Evolutionary conservation across 1,139 yeast species (phyloP).

Genomic region (Debaryomyces subglobosus): DNA sequence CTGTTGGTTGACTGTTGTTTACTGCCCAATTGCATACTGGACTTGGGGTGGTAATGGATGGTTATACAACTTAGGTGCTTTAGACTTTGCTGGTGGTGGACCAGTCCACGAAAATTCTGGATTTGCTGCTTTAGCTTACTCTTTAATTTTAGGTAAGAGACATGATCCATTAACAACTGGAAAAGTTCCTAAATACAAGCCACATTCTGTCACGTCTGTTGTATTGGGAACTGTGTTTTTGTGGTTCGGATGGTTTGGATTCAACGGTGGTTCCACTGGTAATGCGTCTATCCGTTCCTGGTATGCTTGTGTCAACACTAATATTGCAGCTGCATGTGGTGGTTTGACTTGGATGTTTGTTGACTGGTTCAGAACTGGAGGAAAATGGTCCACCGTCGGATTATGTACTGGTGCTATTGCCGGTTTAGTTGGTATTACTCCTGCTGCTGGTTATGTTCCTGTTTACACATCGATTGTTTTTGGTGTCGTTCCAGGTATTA

Average conservation of each 20-base stretch:
- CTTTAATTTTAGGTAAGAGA: conserved; percentile 89
- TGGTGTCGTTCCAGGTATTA: conserved; percentile 77
- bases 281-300: conserved; percentile 88
- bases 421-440: conserved; percentile 94
- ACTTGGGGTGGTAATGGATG: conserved; percentile 95
- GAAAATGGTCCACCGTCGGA: conserved; percentile 94
- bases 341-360: conserved; percentile 93
- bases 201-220: conserved; percentile 85
- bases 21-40: conserved; percentile 96
- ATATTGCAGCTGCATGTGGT: conserved; percentile 89
- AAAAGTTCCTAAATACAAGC: conserved; percentile 83
- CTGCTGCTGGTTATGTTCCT: conserved; percentile 96
- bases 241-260: conserved; percentile 99
- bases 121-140: conserved; percentile 91
- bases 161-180: conserved; percentile 73
- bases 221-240: conserved; percentile 93
- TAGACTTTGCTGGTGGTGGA: conserved; percentile 98
- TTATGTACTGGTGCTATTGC: conserved; percentile 92
- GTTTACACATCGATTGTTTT: conserved; percentile 84
- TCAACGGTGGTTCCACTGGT: conserved; percentile 97
- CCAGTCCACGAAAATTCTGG: conserved; percentile 97
- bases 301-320: conserved; percentile 92
- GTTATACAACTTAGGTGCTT: conserved; percentile 78
- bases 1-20: conserved; percentile 94
- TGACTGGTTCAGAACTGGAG: conserved; percentile 86